Conservation (phyloP, 2,329 filamentous ascomycete genomes). For the Oidium heveae region DNA sequence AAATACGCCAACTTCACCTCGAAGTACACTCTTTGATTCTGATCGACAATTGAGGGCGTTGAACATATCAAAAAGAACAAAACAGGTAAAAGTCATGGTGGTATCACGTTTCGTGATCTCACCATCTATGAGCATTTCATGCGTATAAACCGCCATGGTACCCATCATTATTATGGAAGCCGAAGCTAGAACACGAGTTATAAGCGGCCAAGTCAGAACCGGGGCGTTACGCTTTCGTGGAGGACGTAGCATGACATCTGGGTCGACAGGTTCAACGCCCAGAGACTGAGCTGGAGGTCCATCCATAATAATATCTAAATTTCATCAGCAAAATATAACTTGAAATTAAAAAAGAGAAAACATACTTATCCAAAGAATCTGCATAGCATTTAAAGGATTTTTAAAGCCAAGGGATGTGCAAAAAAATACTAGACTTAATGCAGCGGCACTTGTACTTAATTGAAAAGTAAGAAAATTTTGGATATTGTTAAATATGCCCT, state of each 20-base stretch:
- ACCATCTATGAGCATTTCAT: conserved; percentile 68
- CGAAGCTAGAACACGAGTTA: conserved; percentile 67
- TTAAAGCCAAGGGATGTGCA: conserved; percentile 85
- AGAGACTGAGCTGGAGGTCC: conserved; percentile 91
- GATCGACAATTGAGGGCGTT: conserved; percentile 86
- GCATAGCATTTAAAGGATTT: conserved; percentile 95
- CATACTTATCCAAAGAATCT: conserved; percentile 98
- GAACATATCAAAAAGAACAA: conserved; percentile 99
- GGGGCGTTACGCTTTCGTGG: conserved; percentile 69
- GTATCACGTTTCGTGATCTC: conserved; percentile 79
- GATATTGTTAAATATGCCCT: conserved; percentile 98
- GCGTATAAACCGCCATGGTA: conserved; percentile 73
- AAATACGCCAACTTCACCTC: conserved; percentile 62
- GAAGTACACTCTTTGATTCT: conserved; percentile 67
- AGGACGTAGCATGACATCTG: conserved; percentile 75
- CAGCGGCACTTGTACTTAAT: conserved; percentile 85
- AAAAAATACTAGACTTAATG: conserved; percentile 69
- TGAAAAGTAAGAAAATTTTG: conserved; percentile 99
- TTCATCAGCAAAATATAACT: conserved; percentile 2
- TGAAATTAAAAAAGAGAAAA: conserved; percentile 7
- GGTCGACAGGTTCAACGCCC: conserved; percentile 84
- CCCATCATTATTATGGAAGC: conserved; percentile 78
- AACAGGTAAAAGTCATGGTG: conserved; percentile 98
- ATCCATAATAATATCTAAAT: conserved; percentile 92
- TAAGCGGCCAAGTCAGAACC: conserved; percentile 64